These are phyloP conservation scores for Collybiopsis luxurians DNA, from an alignment of 768 basidiomycete species.

Conservation along the genomic window DNA sequence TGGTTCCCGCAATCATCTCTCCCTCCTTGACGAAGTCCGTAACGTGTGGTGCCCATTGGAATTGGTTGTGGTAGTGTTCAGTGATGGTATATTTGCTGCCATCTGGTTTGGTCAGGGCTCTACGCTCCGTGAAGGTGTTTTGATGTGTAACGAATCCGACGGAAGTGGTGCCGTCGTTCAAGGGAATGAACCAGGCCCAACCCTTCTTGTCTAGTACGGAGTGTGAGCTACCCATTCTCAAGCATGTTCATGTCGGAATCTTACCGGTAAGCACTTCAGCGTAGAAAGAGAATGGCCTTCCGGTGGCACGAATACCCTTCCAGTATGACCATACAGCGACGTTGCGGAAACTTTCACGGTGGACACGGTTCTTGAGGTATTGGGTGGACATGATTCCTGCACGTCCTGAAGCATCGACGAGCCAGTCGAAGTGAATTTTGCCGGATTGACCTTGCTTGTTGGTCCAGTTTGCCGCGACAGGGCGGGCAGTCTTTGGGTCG, in stretches of 20 bases:
- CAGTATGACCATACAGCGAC: conserved; percentile 81
- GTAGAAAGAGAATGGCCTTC: conserved; percentile 38
- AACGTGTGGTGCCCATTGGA: conserved; percentile 44
- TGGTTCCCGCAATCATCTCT: conserved; percentile 34
- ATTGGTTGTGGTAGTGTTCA: conserved; percentile 23
- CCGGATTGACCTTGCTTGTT: conserved; percentile 24
- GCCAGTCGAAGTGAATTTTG: conserved; percentile 60
- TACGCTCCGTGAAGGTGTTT: conserved; percentile 39
- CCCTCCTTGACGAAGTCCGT: conserved; percentile 22
- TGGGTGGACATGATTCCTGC: conserved; percentile 65
- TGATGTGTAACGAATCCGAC: conserved; percentile 66
- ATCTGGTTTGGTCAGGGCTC: conserved; percentile 13
- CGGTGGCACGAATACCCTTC: conserved; percentile 44
- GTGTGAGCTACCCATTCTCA: not conserved
- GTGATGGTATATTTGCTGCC: conserved; percentile 22
- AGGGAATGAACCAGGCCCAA: conserved; percentile 71
- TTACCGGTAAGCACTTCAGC: conserved; percentile 47
- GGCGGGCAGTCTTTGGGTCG: conserved; percentile 22
- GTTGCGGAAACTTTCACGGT: conserved; percentile 67
- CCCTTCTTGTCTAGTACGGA: conserved; percentile 57
- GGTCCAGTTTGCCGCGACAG: conserved; percentile 50
- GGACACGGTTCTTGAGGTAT: conserved; percentile 68
- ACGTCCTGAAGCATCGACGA: conserved; percentile 75
- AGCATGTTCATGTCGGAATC: conserved; percentile 20
- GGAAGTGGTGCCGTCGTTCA: conserved; percentile 63